Evolutionary conservation across 2,329 filamentous ascomycete species (phyloP), one percentile per base, ranked within the genome.

Genomic region (Botrytis deweyae): DNA sequence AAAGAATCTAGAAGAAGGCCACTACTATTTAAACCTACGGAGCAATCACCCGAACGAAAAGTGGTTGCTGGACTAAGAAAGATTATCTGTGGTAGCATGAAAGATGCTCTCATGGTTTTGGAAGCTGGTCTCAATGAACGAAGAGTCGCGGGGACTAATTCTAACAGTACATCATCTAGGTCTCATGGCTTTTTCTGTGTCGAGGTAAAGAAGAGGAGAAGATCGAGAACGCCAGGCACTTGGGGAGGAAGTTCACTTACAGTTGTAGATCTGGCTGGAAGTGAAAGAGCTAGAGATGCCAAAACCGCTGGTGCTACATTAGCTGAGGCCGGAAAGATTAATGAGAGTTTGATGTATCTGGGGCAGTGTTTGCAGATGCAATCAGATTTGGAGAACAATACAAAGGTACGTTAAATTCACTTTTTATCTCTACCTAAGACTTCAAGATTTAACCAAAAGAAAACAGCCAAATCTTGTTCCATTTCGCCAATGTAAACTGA

Each of bases 281-380:
- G 96, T 75, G 96, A 99, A 83, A 90, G 96, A 75, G 95, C 95
- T 25, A 89, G 95, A 75, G 94, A 96, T 76, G 95, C 96, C 40
- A 98, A 98, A 86, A 98, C 96, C 0, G 93, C 94, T 0, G 96
- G 96, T 20, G 91, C 94, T 6, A 98, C 95, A 0, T 88, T 99
- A 22, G 95, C 93, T 0, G 96, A 99, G 84, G 96, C 95, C 52
- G 96, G 96, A 71, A 98, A 98, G 84, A 99, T 99, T 82, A 99
- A 99, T 80, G 95, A 98, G 83, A 97, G 93, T 80, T 85, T 99
- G 80, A 99, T 99, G 96, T 98, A 98, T 81, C 88, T 99, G 1
- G 96, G 96, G 0, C 96, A 98, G 81, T 99, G 96, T 81, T 88
- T 99, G 78, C 95, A 98, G 81, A 95, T 97, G 87, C 95, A 98